phyloP scores from a whole-genome alignment of 176 grass and related monocot genomes.

The Aegilops umbellulata region DNA sequence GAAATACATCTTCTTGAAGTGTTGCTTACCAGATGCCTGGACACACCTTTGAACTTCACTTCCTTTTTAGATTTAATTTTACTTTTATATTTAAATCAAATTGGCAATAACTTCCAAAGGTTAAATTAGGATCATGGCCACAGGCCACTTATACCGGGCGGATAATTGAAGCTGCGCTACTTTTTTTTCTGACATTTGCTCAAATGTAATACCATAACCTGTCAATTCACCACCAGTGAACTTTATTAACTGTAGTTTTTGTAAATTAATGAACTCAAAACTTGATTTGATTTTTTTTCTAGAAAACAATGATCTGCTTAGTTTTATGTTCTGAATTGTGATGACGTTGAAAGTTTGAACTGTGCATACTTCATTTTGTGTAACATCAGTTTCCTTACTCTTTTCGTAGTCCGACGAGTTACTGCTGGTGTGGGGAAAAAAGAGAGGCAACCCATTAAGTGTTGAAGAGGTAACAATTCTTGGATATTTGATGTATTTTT shows the following conservation, averaged over 20 bases:
- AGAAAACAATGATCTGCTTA: background rate
- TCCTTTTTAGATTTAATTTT: background rate
- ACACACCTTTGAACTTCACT: background rate
- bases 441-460: constrained; percentile 65
- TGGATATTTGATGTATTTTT: constrained; percentile 1
- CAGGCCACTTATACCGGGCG: background rate
- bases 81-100: constrained; percentile 12
- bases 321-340: constrained; percentile 13
- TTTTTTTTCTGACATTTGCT: constrained; percentile 6
- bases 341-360: constrained; percentile 9
- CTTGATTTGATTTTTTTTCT: background rate
- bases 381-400: constrained; percentile 27
- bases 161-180: constrained; percentile 13
- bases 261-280: background rate
- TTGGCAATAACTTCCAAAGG: background rate
- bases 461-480: constrained; percentile 69
- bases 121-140: background rate
- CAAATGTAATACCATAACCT: background rate
- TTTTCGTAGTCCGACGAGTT: constrained; percentile 80
- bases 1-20: background rate
- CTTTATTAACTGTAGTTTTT: background rate
- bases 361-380: constrained; percentile 21
- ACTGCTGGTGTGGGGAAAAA: constrained; percentile 89
- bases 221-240: background rate
- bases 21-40: background rate